Base-by-base conservation (phyloP, 106 monocot genomes). In the Allium sativum region DNA sequence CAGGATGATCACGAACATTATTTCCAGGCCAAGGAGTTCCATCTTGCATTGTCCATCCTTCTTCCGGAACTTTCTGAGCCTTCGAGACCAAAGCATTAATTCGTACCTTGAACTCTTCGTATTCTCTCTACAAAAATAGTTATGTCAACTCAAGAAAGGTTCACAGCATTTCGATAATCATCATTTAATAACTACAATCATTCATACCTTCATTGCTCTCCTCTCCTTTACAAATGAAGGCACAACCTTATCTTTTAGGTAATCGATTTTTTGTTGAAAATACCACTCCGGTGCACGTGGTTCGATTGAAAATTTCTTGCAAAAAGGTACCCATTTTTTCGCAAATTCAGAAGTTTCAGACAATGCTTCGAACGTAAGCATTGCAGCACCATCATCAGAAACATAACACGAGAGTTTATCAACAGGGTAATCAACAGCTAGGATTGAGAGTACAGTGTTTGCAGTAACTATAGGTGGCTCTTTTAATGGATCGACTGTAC, bases 41-140 rank as follows among this genome's bases (percentile, higher is more conserved):
- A 76, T 86, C 91, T 65, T 86, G 91, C 83, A 92, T 82, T 48
- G 86, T 86, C 91, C 91, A 92, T 2, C 91, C 91, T 81, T 92
- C 86, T 70, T 92, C 91, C 3, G 86, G 91, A 58, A 84, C 91
- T 64, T 92, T 86, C 42, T 92, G 80, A 18, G 86, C 83, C 63
- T 81, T 81, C 16, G 86, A 82, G 67, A 92, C 91, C 65, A 92
- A 66, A n/a, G 77, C 82, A 81, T 92, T 92, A 50, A 92, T 92
- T 18, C 87, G 75, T 45, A 92, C 76, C 65, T 92, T 92, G 55
- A 92, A 92, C 22, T 86, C 86, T 65, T 92, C 91, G 56, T 92
- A 92, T 46, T 92, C 91, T 78, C 86, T 86, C 90, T 86, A 67
- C 51, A 73, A 45, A 56, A 20, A 54, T 1, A 10, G 54, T 57